These are phyloP conservation scores for Crataegus laevigata DNA, from an alignment of 306 rosid species.

Conservation along the genomic window DNA sequence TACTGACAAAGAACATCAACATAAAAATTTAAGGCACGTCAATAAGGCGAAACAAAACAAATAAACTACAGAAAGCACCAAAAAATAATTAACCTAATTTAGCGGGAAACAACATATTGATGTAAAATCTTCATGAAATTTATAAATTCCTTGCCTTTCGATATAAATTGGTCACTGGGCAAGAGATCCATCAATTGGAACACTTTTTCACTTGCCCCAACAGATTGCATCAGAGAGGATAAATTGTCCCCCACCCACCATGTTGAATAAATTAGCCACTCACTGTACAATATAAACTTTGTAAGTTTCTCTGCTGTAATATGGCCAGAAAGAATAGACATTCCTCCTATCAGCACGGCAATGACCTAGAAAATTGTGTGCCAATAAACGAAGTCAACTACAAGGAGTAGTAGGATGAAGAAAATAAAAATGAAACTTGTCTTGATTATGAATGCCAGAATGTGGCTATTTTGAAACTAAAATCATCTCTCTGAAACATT, in stretches of 20 bases:
- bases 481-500: background rate
- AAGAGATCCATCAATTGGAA: slow-evolving; percentile 88
- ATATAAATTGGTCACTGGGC: slow-evolving; percentile 67
- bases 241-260: slow-evolving; percentile 98
- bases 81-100: slow-evolving; percentile 5
- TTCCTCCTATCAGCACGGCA: slow-evolving; percentile 88
- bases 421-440: background rate
- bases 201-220: slow-evolving; percentile 97
- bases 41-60: background rate
- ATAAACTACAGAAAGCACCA: slow-evolving; percentile 10
- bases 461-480: background rate
- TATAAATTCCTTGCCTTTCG: slow-evolving; percentile 53
- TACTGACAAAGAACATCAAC: background rate
- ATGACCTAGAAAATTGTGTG: slow-evolving; percentile 47
- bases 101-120: slow-evolving; percentile 12
- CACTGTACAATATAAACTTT: slow-evolving; percentile 84
- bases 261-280: slow-evolving; percentile 93
- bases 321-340: slow-evolving; percentile 77
- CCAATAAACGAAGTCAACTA: slow-evolving; percentile 26
- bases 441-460: background rate
- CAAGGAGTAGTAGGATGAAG: slow-evolving; percentile 11
- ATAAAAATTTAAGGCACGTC: background rate
- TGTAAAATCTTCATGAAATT: slow-evolving; percentile 12
- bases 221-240: slow-evolving; percentile 91
- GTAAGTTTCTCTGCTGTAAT: slow-evolving; percentile 91